phyloP scores from a whole-genome alignment of 495 filamentous ascomycete species.

The Podospora fimiseda region DNA sequence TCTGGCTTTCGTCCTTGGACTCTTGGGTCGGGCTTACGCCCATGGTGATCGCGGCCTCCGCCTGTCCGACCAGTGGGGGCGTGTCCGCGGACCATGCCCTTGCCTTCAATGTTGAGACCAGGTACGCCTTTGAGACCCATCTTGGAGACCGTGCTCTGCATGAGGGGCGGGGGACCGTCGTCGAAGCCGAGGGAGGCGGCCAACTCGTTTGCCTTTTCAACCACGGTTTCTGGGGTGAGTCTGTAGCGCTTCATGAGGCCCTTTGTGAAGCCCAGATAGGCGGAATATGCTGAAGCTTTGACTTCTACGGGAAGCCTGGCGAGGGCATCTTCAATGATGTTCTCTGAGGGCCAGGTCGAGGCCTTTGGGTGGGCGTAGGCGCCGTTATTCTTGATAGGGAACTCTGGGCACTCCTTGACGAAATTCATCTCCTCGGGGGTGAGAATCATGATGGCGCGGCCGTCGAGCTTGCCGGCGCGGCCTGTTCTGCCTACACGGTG shows the following conservation, averaged over 20 bases:
- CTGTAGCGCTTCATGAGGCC: slow-evolving; percentile 13
- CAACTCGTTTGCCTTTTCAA: slow-evolving; percentile 22
- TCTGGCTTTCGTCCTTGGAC: background rate
- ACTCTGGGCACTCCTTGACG: slow-evolving; percentile 19
- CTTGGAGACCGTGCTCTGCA: slow-evolving; percentile 17
- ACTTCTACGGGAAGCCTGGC: slow-evolving; percentile 17
- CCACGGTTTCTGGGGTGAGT: slow-evolving; percentile 12
- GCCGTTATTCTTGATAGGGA: slow-evolving; percentile 23
- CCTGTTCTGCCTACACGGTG: slow-evolving; percentile 92
- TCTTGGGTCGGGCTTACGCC: background rate
- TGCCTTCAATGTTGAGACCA: slow-evolving; percentile 14
- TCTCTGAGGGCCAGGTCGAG: slow-evolving; percentile 11
- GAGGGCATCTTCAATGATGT: slow-evolving; percentile 21
- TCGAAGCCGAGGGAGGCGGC: slow-evolving; percentile 18
- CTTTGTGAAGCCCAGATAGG: slow-evolving; percentile 25
- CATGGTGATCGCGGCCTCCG: background rate
- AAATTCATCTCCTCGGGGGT: slow-evolving; percentile 73
- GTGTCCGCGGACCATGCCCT: background rate
- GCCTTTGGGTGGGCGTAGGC: slow-evolving; percentile 19
- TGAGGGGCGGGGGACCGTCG: slow-evolving; percentile 16
- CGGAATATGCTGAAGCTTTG: slow-evolving; percentile 24
- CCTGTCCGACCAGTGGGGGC: background rate
- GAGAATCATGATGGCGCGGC: slow-evolving; percentile 81
- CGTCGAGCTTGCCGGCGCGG: slow-evolving; percentile 62
- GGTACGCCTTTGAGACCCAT: slow-evolving; percentile 30